Base-by-base conservation (phyloP, 768 basidiomycete species). In the Strobilomyces dryophilus region DNA sequence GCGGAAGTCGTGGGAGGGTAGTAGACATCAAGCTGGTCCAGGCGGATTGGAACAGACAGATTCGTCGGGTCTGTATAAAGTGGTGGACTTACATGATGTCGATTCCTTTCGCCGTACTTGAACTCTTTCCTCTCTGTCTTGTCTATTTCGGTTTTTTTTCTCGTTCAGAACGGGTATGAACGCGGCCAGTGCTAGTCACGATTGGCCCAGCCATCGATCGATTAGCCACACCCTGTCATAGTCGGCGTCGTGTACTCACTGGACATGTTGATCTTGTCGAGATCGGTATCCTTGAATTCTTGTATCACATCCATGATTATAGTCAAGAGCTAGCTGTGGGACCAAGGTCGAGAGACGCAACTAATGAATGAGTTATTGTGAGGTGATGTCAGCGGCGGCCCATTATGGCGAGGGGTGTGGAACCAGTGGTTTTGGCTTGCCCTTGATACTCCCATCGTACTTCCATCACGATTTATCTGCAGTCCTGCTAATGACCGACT, bases 11-110 rank as follows among this genome's bases (percentile, higher is more conserved):
- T 35, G 2, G 71, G 56, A 0, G 82, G 85, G 59, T 83, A 87
- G 63, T 87, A 89, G 0, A 87, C 71, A 58, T 87, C 86, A 31
- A 87, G 76, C 84, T 88, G 55, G 45, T 11, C 27, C 12, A 10
- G 10, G 4, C 29, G 34, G 40, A 50, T 52, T 12, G 26, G 21
- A 11, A 12, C 39, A 27, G 51, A 15, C 20, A 17, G 37, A 20
- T 31, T 39, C 49, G 35, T 14, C 8, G 26, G 10, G 24, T 31
- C 4, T 11, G 35, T 17, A 10, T 24, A 34, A 39, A 24, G 3
- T n/a, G 31, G 15, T 29, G 26, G 29, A 53, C 59, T 52, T 32
- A 64, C 70, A 6, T 65, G 77, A 78, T 73, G 31, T 76, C 79
- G 20, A 71, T 75, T 15, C 62, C 47, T 52, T 32, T 58, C 46